Base-by-base conservation (phyloP, 805 yeast species). In the Candida silvatica region DNA sequence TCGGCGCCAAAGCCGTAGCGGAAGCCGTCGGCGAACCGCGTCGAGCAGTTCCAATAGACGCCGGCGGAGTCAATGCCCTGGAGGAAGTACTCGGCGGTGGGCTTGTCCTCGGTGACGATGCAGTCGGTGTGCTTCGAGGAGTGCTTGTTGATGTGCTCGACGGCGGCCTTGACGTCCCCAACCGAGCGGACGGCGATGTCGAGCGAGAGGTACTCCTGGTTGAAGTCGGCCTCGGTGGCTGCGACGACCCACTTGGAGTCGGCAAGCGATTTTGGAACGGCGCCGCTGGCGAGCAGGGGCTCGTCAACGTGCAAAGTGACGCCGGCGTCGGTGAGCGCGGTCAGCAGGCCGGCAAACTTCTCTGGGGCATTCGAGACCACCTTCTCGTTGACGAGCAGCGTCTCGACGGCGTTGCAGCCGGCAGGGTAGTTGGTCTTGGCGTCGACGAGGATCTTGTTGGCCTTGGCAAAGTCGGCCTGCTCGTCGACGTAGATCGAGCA, bases 1-100 rank as follows among this genome's bases (percentile, higher is more conserved):
- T 92, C 99, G 5, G 99, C 81, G 35, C 99, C 99, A 55, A 94
- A 92, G 0, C 99, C 99, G 53, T 90, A 92, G 56, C 98, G 74
- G 69, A 85, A 92, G 3, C 99, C 99, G 59, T 92, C 99, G 5
- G 99, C 97, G 62, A 92, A 92, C 53, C 99, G 69, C 6, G 97
- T 86, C 16, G 95, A 83, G 33, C 94, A 90, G 54, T 92, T 92
- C 97, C 97, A 90, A 64, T 86, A 92, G 9, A 92, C 95, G 38
- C 97, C 97, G 1, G 97, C 81, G 2, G 97, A 84, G 57, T 92
- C 98, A 31, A 92, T 72, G 17, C 88, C 92, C 52, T 77, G 76
- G 52, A 90, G 58, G 61, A 92, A 92, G 37, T 58, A 59, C 20
- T 85, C 81, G 0, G 98, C 97, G 12, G 64, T 64, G 4, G 51